Base-by-base conservation (phyloP, 202 grass and related monocot species). In the Setaria viridis region DNA sequence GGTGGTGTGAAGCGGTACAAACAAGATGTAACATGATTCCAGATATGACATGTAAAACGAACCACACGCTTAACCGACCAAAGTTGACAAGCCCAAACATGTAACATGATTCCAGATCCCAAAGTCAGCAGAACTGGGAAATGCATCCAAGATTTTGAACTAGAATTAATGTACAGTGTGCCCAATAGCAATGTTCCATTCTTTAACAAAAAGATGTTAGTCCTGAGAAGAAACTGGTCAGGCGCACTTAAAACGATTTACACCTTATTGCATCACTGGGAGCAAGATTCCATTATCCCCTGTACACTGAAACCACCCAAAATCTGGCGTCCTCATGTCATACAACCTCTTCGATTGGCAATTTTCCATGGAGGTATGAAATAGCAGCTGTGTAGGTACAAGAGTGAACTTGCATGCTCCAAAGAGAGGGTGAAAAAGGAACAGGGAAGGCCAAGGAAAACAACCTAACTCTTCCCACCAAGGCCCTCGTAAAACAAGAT, bases 401-500 rank as follows among this genome's bases (percentile, higher is more conserved):
- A 85, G 84, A 80, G 87, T 85, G 70, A 80, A 76, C 60, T 80
- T 91, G 88, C 79, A 80, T 80, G 72, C 77, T 80, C 83, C 86
- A 89, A 86, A 53, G 65, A 54, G 47, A 50, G 5, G 65, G 70
- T 49, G n/a, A 79, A 82, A 82, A 72, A 73, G 29, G 15, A 63
- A 83, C 76, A 42, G 53, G 76, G 46, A 84, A 87, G 51, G 30
- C 3, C 3, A 54, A 68, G 62, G 63, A 72, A 85, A 77, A 70
- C 71, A 49, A 72, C 65, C 85, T 88, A 91, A 91, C 85, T 85
- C 85, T 88, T 91, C 77, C 82, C 86, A 49, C 87, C 86, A 62
- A 90, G 90, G 50, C 96, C 86, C 84, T 99, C 96, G n/a, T 99
- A 99, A 82, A 99, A 99, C 76, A 99, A 84, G 85, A 99, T 99